A percentile compares a stretch with the other conserved stretches of the same genome.
Conservation (phyloP, 2,329 filamentous ascomycete genomes). For the Bipolaris zeicola region DNA sequence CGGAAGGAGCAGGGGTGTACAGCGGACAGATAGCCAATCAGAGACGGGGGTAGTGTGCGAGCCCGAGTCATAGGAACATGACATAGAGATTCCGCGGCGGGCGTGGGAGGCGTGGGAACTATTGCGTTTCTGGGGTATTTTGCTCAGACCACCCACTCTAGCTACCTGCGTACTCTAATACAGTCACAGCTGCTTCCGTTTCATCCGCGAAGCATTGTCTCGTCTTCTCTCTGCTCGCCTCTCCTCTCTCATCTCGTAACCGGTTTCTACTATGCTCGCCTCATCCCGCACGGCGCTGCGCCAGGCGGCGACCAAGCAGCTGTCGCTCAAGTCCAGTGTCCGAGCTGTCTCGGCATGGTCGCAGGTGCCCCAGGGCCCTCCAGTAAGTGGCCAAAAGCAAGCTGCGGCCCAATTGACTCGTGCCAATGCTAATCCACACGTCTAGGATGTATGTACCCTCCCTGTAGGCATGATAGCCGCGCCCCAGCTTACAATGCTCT, state of each 20-base stretch:
- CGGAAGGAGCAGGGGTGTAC: conserved; percentile 21
- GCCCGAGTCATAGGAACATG: conserved; percentile 12
- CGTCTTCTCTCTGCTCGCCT: conserved; percentile 11
- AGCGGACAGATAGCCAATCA: conserved; percentile 21
- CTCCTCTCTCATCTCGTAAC: conserved; percentile 6
- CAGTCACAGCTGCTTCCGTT: conserved; percentile 13
- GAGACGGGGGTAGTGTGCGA: conserved; percentile 13
- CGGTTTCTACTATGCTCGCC: conserved; percentile 41
- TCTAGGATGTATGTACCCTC: conserved; percentile 44
- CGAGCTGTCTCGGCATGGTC: conserved; percentile 83
- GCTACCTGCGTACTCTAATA: neutral
- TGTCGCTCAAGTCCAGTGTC: conserved; percentile 48
- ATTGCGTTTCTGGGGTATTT: conserved; percentile 38
- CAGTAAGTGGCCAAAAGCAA: conserved; percentile 64
- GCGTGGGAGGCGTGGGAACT: conserved; percentile 25
- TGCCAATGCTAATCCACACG: conserved; percentile 24
- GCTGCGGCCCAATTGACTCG: conserved; percentile 15
- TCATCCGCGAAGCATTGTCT: conserved; percentile 14
- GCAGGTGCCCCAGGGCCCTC: conserved; percentile 90
- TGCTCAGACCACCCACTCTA: conserved; percentile 28
- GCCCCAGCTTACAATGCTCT: conserved; percentile 28
- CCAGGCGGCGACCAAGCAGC: conserved; percentile 45
- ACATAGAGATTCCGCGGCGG: conserved; percentile 20
- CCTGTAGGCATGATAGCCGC: neutral
- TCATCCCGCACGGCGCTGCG: conserved; percentile 48